Conservation (phyloP, 1,284 basidiomycete species). For the Ganoderma leucocontextum region DNA sequence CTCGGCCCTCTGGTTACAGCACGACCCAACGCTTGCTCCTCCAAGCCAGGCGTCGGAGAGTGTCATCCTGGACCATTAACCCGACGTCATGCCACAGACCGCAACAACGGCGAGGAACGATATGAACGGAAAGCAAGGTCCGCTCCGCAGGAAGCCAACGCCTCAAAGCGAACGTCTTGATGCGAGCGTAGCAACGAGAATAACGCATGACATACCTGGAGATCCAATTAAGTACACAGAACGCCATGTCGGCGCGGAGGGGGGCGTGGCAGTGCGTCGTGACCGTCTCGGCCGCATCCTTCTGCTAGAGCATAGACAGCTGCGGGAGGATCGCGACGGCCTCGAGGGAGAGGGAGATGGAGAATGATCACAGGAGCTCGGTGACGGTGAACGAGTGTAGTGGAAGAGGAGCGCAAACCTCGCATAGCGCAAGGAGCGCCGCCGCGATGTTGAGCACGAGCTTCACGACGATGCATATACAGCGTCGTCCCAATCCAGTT, state of each 20-base stretch:
- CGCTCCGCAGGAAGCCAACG: too few species aligned
- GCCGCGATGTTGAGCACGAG: conserved; percentile 71
- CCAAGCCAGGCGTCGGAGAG: too few species aligned
- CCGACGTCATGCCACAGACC: too few species aligned
- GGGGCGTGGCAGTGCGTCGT: conserved; percentile 99
- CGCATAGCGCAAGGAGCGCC: conserved; percentile 76
- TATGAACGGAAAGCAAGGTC: too few species aligned
- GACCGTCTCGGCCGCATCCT: conserved; percentile 98
- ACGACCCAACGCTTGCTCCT: too few species aligned
- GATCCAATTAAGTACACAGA: conserved; percentile 99
- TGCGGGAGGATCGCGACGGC: conserved; percentile 96
- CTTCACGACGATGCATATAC: too few species aligned
- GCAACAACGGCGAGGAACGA: too few species aligned
- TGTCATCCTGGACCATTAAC: too few species aligned
- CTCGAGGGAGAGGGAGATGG: conserved; percentile 92
- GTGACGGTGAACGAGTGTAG: conserved; percentile 75
- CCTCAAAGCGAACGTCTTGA: too few species aligned
- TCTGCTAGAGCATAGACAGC: conserved; percentile 97
- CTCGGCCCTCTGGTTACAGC: too few species aligned
- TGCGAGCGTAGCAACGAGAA: too few species aligned
- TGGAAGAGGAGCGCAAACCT: conserved; percentile 92
- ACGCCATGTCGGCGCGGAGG: conserved; percentile 91
- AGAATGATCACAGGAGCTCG: conserved; percentile 95
- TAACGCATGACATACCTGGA: conserved; percentile 73
- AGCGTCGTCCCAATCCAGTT: too few species aligned